phyloP scores from a whole-genome alignment of 2,329 filamentous ascomycete genomes.

The Fusarium camptoceras region DNA sequence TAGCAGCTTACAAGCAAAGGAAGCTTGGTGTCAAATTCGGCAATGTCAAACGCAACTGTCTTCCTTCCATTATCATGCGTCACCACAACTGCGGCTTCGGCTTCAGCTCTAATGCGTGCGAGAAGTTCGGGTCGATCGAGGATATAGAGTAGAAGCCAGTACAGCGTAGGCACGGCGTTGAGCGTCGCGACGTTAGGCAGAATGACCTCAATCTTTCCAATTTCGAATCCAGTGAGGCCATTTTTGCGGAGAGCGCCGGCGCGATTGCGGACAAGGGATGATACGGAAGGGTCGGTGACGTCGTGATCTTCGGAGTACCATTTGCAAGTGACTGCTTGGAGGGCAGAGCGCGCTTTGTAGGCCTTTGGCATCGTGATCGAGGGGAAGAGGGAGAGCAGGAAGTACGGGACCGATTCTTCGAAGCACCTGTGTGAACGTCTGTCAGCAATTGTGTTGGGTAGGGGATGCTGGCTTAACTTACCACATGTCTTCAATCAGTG shows the following conservation, averaged over 20 bases:
- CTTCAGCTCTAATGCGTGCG: constrained; percentile 20
- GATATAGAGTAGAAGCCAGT: constrained; percentile 52
- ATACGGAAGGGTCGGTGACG: constrained; percentile 43
- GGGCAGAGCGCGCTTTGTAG: constrained; percentile 42
- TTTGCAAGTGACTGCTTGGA: constrained; percentile 45
- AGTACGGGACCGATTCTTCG: constrained; percentile 41
- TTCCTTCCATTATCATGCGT: background rate
- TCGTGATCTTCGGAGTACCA: constrained; percentile 50
- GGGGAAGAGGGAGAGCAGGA: constrained; percentile 49
- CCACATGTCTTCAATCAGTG: constrained; percentile 38
- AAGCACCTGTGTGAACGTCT: constrained; percentile 27
- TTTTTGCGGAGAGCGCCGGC: constrained; percentile 45
- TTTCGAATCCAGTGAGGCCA: constrained; percentile 45
- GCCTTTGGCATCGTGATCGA: constrained; percentile 48
- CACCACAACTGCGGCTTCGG: constrained; percentile 24
- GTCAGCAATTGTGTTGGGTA: background rate
- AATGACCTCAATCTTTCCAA: constrained; percentile 49
- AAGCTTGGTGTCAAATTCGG: constrained; percentile 52
- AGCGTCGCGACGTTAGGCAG: constrained; percentile 47
- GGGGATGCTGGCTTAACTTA: background rate
- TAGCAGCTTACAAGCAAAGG: constrained; percentile 59
- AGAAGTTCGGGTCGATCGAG: constrained; percentile 45
- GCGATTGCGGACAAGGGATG: constrained; percentile 46
- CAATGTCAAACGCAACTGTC: constrained; percentile 51
- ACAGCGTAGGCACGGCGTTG: constrained; percentile 54